Conservation (phyloP, 768 basidiomycete genomes). For the Xerocomellus dryophilus region DNA sequence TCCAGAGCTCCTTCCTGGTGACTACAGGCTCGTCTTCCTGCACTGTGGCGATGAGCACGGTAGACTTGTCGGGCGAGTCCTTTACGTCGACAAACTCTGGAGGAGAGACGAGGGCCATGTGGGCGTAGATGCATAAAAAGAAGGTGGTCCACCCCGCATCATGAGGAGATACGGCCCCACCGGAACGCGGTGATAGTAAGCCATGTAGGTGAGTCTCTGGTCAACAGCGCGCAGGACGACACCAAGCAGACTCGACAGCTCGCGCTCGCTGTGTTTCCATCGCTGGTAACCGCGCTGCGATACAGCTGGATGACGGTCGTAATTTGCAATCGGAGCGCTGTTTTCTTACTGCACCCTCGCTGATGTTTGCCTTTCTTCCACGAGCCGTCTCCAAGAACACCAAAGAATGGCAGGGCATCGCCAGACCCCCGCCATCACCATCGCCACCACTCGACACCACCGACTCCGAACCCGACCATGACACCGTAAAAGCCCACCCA, state of each 20-base stretch:
- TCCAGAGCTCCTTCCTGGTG: slow-evolving; percentile 73
- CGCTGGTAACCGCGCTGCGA: no score
- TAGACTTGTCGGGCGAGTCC: slow-evolving; percentile 12
- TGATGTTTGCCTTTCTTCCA: slow-evolving; percentile 37
- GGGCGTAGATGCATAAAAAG: background rate
- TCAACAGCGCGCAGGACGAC: slow-evolving; percentile 18
- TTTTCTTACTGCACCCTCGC: no score
- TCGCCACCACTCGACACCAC: no score
- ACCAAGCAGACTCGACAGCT: slow-evolving; percentile 26
- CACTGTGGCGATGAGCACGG: slow-evolving; percentile 39
- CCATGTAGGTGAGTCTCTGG: no score
- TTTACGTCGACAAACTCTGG: slow-evolving; percentile 11
- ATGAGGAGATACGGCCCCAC: background rate
- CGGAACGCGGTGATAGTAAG: background rate
- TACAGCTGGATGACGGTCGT: no score
- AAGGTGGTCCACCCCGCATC: background rate
- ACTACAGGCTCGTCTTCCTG: slow-evolving; percentile 62
- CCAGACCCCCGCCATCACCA: background rate
- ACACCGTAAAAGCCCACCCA: slow-evolving; percentile 9
- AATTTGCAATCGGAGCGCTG: slow-evolving; percentile 25
- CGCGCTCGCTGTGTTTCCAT: no score
- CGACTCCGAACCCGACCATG: slow-evolving; percentile 6
- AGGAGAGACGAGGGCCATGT: slow-evolving; percentile 15
- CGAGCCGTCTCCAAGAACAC: slow-evolving; percentile 40
- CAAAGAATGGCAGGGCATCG: slow-evolving; percentile 23